Conservation (phyloP, 106 monocot species). For the Acanthochlamys bracteata region DNA sequence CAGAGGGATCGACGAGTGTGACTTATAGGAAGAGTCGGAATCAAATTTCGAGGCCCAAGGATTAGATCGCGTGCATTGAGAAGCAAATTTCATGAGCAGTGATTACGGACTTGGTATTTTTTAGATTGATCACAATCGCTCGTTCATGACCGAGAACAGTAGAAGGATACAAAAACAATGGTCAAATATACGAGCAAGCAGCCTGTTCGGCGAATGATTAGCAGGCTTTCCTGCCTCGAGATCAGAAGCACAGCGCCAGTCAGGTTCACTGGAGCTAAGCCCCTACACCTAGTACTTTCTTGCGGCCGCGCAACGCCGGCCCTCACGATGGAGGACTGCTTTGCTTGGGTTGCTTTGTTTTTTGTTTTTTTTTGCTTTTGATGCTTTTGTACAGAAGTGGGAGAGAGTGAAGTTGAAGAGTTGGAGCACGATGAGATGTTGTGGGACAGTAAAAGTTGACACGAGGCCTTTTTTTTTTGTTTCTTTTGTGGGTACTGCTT, state of each 20-base stretch:
- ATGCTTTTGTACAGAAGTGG: no score
- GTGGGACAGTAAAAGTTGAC: no score
- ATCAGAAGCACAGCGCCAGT: constrained; percentile 18
- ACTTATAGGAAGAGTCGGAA: no score
- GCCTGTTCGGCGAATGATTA: constrained; percentile 57
- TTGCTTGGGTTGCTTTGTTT: no score
- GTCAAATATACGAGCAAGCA: constrained; percentile 66
- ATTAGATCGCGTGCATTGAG: constrained; percentile 47
- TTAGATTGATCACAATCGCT: constrained; percentile 65
- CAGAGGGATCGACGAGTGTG: no score
- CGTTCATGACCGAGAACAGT: constrained; percentile 65
- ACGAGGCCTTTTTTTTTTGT: no score
- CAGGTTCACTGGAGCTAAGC: constrained; percentile 42
- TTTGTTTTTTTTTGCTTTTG: no score
- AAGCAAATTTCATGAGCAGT: constrained; percentile 65
- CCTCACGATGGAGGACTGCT: no score
- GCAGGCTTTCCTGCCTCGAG: constrained; percentile 49
- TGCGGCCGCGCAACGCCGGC: background rate
- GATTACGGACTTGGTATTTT: constrained; percentile 59
- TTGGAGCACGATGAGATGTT: no score
- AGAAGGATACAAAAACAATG: constrained; percentile 65
- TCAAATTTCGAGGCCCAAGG: no score
- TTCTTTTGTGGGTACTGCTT: no score
- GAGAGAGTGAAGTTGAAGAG: no score
- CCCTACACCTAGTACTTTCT: constrained; percentile 20